Evolutionary conservation across 768 basidiomycete species (phyloP).

Genomic region (Amanita molliuscula): DNA sequence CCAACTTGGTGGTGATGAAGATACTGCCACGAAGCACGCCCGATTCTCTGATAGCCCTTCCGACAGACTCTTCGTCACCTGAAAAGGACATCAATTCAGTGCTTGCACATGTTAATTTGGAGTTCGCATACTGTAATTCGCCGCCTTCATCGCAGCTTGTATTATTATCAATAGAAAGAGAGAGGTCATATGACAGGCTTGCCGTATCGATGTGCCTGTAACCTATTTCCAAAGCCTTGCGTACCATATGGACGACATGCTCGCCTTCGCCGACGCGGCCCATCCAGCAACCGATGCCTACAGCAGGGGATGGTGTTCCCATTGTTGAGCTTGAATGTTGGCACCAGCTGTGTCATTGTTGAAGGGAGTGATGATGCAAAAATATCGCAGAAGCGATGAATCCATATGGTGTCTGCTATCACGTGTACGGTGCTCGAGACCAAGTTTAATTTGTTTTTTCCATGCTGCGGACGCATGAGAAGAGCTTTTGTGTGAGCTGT

Average conservation of each 20-base stretch:
- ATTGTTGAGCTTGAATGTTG: constrained; percentile 17
- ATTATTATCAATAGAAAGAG: not conserved
- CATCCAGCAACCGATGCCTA: constrained; percentile 32
- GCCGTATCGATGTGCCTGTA: constrained; percentile 27
- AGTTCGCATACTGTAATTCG: constrained; percentile 4
- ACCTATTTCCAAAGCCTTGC: constrained; percentile 25
- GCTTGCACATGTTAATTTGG: not conserved
- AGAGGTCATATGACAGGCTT: constrained; percentile 8
- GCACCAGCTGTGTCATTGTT: not conserved
- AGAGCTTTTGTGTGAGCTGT: no score
- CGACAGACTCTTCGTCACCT: constrained; percentile 27
- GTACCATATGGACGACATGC: constrained; percentile 27
- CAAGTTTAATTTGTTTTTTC: no score
- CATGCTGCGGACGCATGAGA: no score
- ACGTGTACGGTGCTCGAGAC: no score
- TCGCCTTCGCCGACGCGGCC: constrained; percentile 24
- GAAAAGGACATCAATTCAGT: not conserved
- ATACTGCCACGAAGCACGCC: constrained; percentile 27
- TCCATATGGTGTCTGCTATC: no score
- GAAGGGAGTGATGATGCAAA: no score
- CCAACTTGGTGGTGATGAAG: constrained; percentile 32
- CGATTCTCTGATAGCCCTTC: constrained; percentile 26
- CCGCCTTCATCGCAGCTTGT: not conserved
- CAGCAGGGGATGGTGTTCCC: constrained; percentile 19
- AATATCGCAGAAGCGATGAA: no score